These are phyloP conservation scores for Blastobotrys illinoisensis DNA, from an alignment of 1,139 yeast species.

Conservation along the genomic window DNA sequence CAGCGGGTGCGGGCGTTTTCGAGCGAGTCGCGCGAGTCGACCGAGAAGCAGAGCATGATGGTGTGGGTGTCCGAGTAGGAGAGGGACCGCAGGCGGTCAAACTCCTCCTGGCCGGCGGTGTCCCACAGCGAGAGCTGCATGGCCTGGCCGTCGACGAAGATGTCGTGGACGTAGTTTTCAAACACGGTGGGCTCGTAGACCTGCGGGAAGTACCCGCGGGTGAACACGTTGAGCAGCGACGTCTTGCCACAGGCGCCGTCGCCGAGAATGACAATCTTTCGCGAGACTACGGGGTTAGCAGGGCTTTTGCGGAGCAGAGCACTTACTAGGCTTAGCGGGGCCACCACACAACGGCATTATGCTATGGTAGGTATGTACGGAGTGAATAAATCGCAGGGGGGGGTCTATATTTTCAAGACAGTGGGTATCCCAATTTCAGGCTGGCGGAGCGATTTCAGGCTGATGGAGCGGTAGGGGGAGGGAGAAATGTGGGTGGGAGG, in stretches of 20 bases:
- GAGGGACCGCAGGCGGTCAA: constrained; percentile 82
- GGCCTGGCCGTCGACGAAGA: constrained; percentile 90
- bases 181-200: constrained; percentile 98
- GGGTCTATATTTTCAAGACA: not conserved
- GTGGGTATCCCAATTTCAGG: not conserved
- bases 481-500: not conserved
- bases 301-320: not conserved
- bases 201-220: constrained; percentile 96
- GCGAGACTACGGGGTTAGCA: constrained; percentile 45
- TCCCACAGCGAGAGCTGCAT: constrained; percentile 95
- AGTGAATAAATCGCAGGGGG: too few species aligned
- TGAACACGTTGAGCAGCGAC: constrained; percentile 88
- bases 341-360: constrained; percentile 69
- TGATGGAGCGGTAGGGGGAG: not conserved
- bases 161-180: constrained; percentile 96
- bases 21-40: constrained; percentile 88
- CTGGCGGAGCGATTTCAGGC: too few species aligned
- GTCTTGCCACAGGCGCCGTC: constrained; percentile 98
- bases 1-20: constrained; percentile 93
- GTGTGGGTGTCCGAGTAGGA: constrained; percentile 95
- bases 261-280: constrained; percentile 92
- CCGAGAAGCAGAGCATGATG: constrained; percentile 91
- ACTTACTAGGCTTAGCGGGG: constrained; percentile 47
- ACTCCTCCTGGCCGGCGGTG: constrained; percentile 98
- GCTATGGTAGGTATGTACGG: not conserved